These are phyloP conservation scores for Prototheca wickerhamii DNA, from an alignment of 163 green algal genomes.

Conservation along the genomic window DNA sequence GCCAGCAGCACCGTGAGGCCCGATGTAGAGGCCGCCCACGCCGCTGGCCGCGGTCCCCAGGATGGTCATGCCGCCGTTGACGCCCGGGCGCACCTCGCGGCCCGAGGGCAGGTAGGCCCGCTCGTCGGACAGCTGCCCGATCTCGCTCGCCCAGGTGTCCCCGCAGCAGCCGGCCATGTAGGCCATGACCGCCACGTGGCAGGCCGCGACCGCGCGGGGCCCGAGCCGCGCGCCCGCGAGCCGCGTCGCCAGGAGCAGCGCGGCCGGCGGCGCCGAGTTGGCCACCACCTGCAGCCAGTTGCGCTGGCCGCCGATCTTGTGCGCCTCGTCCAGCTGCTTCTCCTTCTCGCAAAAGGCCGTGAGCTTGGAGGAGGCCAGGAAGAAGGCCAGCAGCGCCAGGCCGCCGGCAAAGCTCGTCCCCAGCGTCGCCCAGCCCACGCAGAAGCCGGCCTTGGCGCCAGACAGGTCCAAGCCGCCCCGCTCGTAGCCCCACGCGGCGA, in stretches of 20 bases:
- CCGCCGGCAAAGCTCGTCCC: conserved; percentile 54
- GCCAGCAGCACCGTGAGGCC: conserved; percentile 61
- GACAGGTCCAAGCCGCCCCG: not conserved
- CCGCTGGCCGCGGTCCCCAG: conserved; percentile 65
- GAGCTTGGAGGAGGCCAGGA: conserved; percentile 61
- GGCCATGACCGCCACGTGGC: conserved; percentile 42
- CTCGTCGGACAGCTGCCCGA: conserved; percentile 70
- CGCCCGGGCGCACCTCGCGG: conserved; percentile 62
- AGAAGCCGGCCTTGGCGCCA: conserved; percentile 40
- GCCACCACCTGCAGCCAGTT: conserved; percentile 74
- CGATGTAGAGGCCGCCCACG: conserved; percentile 72
- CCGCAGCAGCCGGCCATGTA: conserved; percentile 90
- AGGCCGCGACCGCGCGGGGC: conserved; percentile 1
- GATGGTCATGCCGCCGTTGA: conserved; percentile 71
- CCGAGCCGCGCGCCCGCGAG: conserved; percentile 29
- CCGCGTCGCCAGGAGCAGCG: conserved; percentile 47
- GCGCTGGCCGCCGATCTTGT: conserved; percentile 70
- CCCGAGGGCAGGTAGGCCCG: conserved; percentile 80
- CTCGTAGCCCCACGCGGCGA: conserved; percentile 9
- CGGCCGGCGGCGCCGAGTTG: conserved; percentile 59
- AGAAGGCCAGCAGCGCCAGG: conserved; percentile 72
- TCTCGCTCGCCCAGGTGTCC: conserved; percentile 87
- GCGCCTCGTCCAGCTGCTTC: conserved; percentile 64
- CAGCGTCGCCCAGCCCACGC: conserved; percentile 57
- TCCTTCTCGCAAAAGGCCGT: conserved; percentile 61